These are phyloP conservation scores for Isabelozyma gotoi DNA, from an alignment of 805 yeast genomes.

Conservation along the genomic window DNA sequence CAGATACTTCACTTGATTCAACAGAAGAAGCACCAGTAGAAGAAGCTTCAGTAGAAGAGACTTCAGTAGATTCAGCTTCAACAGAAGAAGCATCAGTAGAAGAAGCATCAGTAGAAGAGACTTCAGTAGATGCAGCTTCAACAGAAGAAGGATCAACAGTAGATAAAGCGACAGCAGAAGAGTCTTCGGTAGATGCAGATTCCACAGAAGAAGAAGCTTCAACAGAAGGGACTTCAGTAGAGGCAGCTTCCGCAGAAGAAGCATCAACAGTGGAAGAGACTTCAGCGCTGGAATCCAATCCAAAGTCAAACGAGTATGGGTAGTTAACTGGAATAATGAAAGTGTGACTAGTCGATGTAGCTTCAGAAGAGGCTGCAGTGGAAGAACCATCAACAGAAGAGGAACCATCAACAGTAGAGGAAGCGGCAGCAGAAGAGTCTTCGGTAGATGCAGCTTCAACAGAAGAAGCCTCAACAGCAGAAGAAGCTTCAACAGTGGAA, in stretches of 20 bases:
- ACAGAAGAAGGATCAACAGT: background rate
- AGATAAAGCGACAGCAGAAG: background rate
- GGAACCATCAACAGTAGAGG: background rate
- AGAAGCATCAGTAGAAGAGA: background rate
- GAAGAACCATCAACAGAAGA: background rate
- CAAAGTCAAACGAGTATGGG: too few species aligned
- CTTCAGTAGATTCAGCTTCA: background rate
- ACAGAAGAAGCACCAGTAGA: background rate
- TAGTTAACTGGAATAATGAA: too few species aligned
- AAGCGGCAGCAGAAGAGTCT: background rate
- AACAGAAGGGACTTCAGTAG: background rate
- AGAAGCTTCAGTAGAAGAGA: background rate
- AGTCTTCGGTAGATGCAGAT: too few species aligned
- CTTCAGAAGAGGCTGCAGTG: background rate
- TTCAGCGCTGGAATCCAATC: background rate
- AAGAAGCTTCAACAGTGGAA: background rate
- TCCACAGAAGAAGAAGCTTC: too few species aligned
- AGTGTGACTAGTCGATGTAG: background rate
- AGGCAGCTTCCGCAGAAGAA: background rate
- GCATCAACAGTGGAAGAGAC: background rate
- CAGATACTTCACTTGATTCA: too few species aligned
- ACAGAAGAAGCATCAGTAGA: background rate
- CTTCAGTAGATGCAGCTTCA: background rate
- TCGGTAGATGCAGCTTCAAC: too few species aligned
- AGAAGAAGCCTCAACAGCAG: background rate